These are phyloP conservation scores for Eimeria necatrix DNA, from an alignment of 169 alveolate genomes.

Conservation along the genomic window DNA sequence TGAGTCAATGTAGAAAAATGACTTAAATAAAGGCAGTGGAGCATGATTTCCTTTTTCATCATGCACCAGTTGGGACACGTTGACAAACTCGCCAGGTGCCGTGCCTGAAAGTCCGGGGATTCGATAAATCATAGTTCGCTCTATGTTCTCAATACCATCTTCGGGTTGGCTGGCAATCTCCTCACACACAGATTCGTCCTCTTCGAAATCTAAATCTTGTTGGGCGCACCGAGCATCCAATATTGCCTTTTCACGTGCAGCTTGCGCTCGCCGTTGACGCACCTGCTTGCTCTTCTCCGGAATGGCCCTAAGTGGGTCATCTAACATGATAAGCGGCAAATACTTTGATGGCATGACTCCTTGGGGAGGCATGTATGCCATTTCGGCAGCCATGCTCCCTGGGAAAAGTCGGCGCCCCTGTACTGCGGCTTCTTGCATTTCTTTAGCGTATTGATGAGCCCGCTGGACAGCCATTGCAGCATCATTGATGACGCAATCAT, in stretches of 20 bases:
- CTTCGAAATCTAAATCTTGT: constrained; percentile 73
- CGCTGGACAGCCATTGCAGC: constrained; percentile 63
- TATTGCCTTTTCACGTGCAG: constrained; percentile 30
- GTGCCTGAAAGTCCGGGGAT: constrained; percentile 79
- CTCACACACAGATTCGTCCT: constrained; percentile 50
- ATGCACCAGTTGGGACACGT: constrained; percentile 76
- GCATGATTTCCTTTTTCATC: constrained; percentile 78
- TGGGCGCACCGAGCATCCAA: neutral
- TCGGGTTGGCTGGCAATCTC: neutral
- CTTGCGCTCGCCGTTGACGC: constrained; percentile 40
- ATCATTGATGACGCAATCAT: constrained; percentile 29
- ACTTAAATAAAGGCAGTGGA: constrained; percentile 76
- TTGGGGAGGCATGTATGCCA: constrained; percentile 73
- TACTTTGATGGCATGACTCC: constrained; percentile 66
- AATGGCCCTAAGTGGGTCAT: constrained; percentile 71
- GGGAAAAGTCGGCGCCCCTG: constrained; percentile 68
- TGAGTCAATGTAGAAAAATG: constrained; percentile 80
- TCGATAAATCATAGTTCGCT: constrained; percentile 66
- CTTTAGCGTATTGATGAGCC: constrained; percentile 72
- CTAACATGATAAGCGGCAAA: constrained; percentile 77
- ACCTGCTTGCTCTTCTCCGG: constrained; percentile 62
- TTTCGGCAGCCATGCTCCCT: constrained; percentile 63
- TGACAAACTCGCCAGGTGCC: constrained; percentile 81
- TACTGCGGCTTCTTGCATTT: constrained; percentile 76
- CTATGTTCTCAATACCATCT: neutral